These are phyloP conservation scores for Chondrus crispus DNA, from an alignment of 23 red algal species.

Conservation along the genomic window DNA sequence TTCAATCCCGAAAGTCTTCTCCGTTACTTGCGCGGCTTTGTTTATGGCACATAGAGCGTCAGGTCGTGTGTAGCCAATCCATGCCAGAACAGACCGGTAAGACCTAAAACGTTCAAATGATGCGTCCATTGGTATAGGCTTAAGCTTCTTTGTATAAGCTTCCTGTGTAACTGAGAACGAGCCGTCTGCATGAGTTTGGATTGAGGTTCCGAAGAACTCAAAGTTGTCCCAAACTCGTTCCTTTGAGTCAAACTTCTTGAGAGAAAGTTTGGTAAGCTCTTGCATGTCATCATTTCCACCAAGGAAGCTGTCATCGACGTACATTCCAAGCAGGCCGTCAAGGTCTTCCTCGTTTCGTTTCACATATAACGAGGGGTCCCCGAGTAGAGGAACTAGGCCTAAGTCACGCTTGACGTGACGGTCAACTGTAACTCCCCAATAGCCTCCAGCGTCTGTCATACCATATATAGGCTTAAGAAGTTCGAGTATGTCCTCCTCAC, in stretches of 20 bases:
- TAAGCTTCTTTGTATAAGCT: neutral
- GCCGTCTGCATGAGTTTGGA: neutral
- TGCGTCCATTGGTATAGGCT: neutral
- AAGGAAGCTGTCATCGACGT: constrained; percentile 19
- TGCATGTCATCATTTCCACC: neutral
- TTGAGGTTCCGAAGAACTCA: neutral
- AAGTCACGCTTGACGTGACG: constrained; percentile 7
- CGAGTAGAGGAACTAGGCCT: neutral
- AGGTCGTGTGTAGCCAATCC: neutral
- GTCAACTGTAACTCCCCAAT: neutral
- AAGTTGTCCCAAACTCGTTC: neutral
- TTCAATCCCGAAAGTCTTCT: neutral
- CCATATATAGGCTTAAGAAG: constrained; percentile 5
- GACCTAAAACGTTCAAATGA: neutral
- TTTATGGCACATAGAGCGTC: neutral
- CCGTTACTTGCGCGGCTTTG: neutral
- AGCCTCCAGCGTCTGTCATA: constrained; percentile 18
- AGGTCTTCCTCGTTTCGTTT: neutral
- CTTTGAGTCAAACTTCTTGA: constrained; percentile 5
- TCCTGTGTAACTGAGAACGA: neutral
- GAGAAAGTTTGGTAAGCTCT: neutral
- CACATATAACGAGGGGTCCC: constrained; percentile 4
- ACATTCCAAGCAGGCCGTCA: neutral
- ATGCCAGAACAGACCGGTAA: neutral
- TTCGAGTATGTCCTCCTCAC: neutral